Evolutionary conservation across 2,329 filamentous ascomycete genomes (phyloP).

Genomic region (Cyphellophora europaea): DNA sequence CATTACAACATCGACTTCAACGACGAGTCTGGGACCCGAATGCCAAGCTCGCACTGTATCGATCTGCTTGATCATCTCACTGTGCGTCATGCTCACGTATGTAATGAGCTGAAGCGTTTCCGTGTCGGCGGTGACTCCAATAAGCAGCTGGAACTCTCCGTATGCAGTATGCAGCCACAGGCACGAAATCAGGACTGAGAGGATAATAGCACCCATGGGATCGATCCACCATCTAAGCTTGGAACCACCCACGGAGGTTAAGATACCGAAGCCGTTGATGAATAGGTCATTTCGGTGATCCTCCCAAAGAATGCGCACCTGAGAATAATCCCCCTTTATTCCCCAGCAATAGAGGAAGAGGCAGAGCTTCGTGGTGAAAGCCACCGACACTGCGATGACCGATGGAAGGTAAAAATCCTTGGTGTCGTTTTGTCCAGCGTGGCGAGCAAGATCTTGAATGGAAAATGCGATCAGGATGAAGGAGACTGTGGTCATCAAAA

Average conservation of each 20-base stretch:
- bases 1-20: conserved; percentile 97
- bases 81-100: conserved; percentile 92
- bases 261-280: conserved; percentile 86
- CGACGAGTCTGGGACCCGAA: conserved; percentile 76
- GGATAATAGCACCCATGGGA: conserved; percentile 76
- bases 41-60: conserved; percentile 95
- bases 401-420: conserved; percentile 71
- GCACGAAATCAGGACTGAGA: conserved; percentile 66
- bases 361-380: conserved; percentile 72
- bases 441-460: conserved; percentile 55
- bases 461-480: conserved; percentile 89
- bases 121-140: conserved; percentile 78
- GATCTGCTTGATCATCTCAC: conserved; percentile 66
- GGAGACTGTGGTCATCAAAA: conserved; percentile 88
- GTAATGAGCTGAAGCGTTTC: conserved; percentile 89
- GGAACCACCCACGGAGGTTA: conserved; percentile 82
- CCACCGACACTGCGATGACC: conserved; percentile 73
- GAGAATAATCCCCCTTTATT: conserved; percentile 80
- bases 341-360: conserved; percentile 92
- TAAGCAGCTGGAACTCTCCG: conserved; percentile 79
- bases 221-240: conserved; percentile 94
- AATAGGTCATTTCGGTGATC: conserved; percentile 96
- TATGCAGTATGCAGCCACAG: conserved; percentile 84
- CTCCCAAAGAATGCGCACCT: conserved; percentile 88
- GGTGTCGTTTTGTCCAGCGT: conserved; percentile 38